Evolutionary conservation across 192 early-diverging fungal species (phyloP), one percentile per base, ranked within the genome.

Genomic region (Physocladia obscura): DNA sequence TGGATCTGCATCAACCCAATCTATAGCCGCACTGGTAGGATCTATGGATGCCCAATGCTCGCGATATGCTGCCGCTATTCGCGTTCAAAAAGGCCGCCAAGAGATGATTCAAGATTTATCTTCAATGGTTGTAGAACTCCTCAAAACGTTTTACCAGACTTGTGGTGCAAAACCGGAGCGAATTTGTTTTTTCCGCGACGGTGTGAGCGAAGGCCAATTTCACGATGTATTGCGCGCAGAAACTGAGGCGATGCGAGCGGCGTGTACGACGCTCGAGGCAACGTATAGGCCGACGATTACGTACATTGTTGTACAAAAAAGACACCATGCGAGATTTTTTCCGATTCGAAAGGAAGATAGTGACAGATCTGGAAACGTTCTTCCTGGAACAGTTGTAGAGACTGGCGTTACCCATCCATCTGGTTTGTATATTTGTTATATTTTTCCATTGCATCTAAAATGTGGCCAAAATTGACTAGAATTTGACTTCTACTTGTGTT

Each of bases 121-220:
- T 8, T 70, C 71, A 27, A 87, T 87, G 85, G 63, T 84, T 29
- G 79, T 82, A 31, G 81, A 82, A 64, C 73, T 84, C n/a, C 76
- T 87, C 11, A 80, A 81, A 30, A 79, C 76, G 27, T 87, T 84
- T 56, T 86, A 82, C 67, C 79, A 86, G 59, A 82, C 76, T 30
- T 80, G 81, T 61, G 79, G 80, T 15, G 78, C 77, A 4, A 85
- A 83, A 56, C 87, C 87, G 19, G 76, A 83, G 24, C 77, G 84
- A 8, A 84, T 88, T n/a, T 49, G 87, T 15, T 84, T 84, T 30
- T 91, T 84, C 70, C 79, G 86, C 40, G 84, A 90, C 50, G 93
- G 93, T 36, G 88, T 96, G 21, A 91, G 92, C 3, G 95, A 98
- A 37, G 88, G 90, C 1, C 92, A 96, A 76, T 94, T 94, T 64